Conservation (phyloP, 495 filamentous ascomycete species). For the Penicillium macrosclerotiorum region DNA sequence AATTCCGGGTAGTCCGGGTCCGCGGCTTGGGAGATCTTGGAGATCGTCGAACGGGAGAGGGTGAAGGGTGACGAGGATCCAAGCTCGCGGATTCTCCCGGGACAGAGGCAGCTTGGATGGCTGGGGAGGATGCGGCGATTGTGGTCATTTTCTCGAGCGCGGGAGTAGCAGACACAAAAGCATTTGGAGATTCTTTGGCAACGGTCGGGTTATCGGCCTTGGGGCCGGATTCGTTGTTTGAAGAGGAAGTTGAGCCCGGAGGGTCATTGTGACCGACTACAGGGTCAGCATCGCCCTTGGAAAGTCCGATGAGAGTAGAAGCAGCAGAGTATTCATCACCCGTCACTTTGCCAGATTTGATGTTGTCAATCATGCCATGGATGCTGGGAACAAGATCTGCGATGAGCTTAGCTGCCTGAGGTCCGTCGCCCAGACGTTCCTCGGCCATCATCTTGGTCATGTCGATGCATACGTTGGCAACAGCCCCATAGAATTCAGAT, state of each 20-base stretch:
- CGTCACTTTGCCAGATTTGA: neutral
- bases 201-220: neutral
- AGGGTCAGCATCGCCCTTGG: neutral
- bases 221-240: neutral
- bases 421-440: constrained; percentile 5
- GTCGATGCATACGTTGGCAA: constrained; percentile 10
- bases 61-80: neutral
- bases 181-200: neutral
- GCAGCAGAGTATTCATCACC: constrained; percentile 16
- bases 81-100: neutral
- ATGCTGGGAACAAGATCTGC: neutral
- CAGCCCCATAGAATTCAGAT: neutral
- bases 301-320: constrained; percentile 10
- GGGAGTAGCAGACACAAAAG: neutral
- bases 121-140: neutral
- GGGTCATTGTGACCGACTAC: neutral
- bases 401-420: constrained; percentile 1
- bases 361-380: constrained; percentile 1
- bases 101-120: neutral
- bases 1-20: neutral
- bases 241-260: constrained; percentile 1
- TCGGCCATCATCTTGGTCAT: constrained; percentile 5
- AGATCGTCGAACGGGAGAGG: neutral
- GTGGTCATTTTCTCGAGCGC: neutral
- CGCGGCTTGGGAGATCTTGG: neutral